Conservation (phyloP, 73 alveolate genomes). For the Breviolum minutum region DNA sequence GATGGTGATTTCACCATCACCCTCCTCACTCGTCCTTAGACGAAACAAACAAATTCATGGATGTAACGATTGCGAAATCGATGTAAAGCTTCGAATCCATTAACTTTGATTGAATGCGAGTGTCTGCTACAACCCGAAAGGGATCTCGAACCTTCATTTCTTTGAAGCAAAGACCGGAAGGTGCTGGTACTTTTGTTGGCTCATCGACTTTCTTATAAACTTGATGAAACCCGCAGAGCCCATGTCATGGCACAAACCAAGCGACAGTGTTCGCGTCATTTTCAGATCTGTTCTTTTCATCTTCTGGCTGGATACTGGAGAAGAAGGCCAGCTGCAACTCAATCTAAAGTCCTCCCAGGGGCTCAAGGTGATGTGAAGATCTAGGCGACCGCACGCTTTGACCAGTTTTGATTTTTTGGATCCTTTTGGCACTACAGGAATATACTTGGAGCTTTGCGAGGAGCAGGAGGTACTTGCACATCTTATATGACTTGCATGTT, state of each 20-base stretch:
- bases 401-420: not conserved
- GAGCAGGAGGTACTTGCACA: too few species aligned
- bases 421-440: too few species aligned
- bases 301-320: constrained; percentile 58
- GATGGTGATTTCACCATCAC: constrained; percentile 31
- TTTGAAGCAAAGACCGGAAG: too few species aligned
- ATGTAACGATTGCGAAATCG: too few species aligned
- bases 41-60: not conserved
- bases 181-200: not conserved
- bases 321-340: constrained; percentile 37
- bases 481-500: too few species aligned
- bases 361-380: not conserved
- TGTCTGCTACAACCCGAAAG: not conserved
- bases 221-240: not conserved
- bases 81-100: not conserved
- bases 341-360: not conserved
- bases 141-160: not conserved
- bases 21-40: constrained; percentile 48
- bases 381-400: not conserved
- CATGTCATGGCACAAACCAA: not conserved
- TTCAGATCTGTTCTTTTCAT: not conserved
- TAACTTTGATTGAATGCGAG: not conserved
- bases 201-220: not conserved
- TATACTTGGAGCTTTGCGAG: too few species aligned
- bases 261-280: not conserved